Conservation (phyloP, 2,329 filamentous ascomycete species). For the Aspergillus ochraceus region DNA sequence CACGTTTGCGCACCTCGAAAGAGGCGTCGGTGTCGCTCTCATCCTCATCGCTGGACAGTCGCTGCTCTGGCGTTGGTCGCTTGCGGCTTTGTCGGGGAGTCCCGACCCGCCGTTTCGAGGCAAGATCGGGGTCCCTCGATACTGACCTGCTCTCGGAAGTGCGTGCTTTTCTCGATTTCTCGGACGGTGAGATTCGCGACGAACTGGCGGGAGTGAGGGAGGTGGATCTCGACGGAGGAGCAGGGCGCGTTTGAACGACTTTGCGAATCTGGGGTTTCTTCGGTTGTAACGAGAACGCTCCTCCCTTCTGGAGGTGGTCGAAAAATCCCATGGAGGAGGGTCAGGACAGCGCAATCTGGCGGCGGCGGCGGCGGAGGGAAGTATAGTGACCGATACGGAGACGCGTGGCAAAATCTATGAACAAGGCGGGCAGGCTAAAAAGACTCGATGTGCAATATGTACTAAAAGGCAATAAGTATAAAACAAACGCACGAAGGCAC, state of each 20-base stretch:
- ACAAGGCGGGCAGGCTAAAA: not conserved
- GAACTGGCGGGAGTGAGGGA: conserved; percentile 24
- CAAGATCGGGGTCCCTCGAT: conserved; percentile 30
- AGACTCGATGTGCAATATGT: conserved; percentile 14
- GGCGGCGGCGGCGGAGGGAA: not conserved
- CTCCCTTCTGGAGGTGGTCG: conserved; percentile 47
- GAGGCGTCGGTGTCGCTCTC: conserved; percentile 43
- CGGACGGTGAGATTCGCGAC: conserved; percentile 21
- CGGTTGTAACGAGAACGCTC: conserved; percentile 41
- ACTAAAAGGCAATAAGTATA: conserved; percentile 7
- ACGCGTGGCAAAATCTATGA: conserved; percentile 10
- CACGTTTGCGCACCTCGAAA: conserved; percentile 46
- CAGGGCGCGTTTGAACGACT: conserved; percentile 39
- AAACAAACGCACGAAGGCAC: not conserved
- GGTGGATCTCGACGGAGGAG: conserved; percentile 28
- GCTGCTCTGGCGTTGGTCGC: conserved; percentile 38
- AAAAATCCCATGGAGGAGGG: conserved; percentile 43
- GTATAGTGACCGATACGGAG: conserved; percentile 6
- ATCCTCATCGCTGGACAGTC: conserved; percentile 43
- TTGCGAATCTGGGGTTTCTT: conserved; percentile 45
- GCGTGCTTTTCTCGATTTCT: conserved; percentile 24
- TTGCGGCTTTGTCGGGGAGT: conserved; percentile 37
- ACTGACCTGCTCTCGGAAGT: conserved; percentile 28
- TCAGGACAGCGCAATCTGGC: conserved; percentile 8
- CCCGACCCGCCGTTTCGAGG: conserved; percentile 31